Evolutionary conservation across 2,329 filamentous ascomycete species (phyloP).

Genomic region (Colletotrichum siamense): DNA sequence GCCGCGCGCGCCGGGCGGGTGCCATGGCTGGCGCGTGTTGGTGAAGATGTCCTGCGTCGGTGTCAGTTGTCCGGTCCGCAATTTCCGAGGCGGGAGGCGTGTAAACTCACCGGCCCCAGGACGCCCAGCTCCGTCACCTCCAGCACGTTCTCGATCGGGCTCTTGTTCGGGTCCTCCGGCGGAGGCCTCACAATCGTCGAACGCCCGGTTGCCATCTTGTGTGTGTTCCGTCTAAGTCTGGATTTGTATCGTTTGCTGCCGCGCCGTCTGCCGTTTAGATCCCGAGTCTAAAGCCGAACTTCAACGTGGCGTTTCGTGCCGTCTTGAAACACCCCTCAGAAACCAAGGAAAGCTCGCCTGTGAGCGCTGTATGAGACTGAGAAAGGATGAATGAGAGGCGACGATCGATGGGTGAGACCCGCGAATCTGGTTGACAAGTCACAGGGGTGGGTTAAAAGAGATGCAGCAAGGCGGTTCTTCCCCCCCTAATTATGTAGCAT

Average conservation of each 20-base stretch:
- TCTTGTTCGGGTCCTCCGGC: constrained; percentile 72
- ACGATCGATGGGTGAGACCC: background rate
- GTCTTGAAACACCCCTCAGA: background rate
- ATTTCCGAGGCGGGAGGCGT: too few relatives aligned
- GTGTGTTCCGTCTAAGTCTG: background rate
- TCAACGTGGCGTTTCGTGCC: background rate
- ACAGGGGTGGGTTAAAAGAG: background rate
- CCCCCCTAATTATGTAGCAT: constrained; percentile 12
- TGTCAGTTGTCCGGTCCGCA: too few relatives aligned
- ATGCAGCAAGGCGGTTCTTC: background rate
- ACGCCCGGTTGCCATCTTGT: constrained; percentile 26
- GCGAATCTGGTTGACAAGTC: background rate
- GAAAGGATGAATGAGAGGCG: background rate
- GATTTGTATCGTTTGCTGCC: background rate
- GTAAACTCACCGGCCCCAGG: constrained; percentile 69
- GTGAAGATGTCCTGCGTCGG: constrained; percentile 81
- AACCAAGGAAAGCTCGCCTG: background rate
- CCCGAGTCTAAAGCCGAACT: background rate
- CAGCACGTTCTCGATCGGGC: constrained; percentile 86
- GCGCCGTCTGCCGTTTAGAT: background rate
- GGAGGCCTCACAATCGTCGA: constrained; percentile 77
- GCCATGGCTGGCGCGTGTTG: constrained; percentile 90
- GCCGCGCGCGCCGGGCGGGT: constrained; percentile 87
- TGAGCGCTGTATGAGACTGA: background rate
- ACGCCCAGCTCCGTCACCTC: constrained; percentile 82